phyloP scores from a whole-genome alignment of 257 asterid species.

The Avicennia marina region DNA sequence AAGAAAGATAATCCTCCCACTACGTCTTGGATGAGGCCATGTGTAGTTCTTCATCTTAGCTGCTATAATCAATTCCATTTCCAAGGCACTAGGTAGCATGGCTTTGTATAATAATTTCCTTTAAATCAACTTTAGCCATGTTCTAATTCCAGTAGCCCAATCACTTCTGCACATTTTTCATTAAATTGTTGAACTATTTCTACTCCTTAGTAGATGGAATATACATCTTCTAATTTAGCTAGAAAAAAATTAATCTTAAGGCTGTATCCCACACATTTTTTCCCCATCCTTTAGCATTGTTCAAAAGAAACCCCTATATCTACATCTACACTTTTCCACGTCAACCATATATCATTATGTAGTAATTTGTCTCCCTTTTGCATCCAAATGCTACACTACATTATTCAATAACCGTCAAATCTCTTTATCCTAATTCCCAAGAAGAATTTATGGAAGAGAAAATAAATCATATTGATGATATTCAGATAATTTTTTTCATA shows the following conservation, averaged over 20 bases:
- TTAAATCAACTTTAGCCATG: neutral
- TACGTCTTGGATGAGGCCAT: too few species aligned
- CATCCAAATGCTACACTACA: neutral
- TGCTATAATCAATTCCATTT: too few species aligned
- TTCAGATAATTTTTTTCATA: neutral
- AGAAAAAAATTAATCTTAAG: neutral
- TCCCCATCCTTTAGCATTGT: neutral
- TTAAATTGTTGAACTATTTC: neutral
- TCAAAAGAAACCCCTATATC: neutral
- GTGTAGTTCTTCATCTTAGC: too few species aligned
- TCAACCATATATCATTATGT: neutral
- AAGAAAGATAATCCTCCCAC: too few species aligned
- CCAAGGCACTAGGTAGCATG: neutral
- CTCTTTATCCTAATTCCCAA: neutral
- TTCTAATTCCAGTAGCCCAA: constrained; percentile 5
- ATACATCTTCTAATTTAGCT: neutral
- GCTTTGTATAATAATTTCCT: neutral
- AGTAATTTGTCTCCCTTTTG: neutral
- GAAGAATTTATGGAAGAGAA: neutral
- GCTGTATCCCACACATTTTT: neutral
- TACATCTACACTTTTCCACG: neutral
- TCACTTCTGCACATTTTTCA: neutral
- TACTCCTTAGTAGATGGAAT: neutral
- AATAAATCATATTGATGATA: neutral
- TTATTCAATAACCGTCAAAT: too few species aligned